Evolutionary conservation across 2,329 filamentous ascomycete genomes (phyloP).

Genomic region (Bipolaris cookei): DNA sequence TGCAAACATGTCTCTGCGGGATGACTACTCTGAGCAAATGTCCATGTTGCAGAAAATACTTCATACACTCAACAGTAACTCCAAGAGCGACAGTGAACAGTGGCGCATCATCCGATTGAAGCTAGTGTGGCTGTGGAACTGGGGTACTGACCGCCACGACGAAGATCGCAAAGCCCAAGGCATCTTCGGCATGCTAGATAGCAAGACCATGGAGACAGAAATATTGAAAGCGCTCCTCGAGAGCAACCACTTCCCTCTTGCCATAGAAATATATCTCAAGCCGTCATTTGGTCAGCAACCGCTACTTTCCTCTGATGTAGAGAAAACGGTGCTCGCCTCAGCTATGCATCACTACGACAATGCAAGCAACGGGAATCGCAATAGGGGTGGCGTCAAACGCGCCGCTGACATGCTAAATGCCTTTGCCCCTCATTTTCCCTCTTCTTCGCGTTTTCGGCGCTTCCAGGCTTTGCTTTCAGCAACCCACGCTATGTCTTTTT

Average conservation of each 20-base stretch:
- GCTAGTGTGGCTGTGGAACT: constrained; percentile 75
- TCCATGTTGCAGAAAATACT: constrained; percentile 66
- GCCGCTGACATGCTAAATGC: constrained; percentile 66
- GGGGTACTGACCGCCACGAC: constrained; percentile 63
- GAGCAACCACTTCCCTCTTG: constrained; percentile 68
- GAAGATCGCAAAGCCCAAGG: constrained; percentile 54
- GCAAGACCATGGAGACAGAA: constrained; percentile 70
- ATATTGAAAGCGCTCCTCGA: constrained; percentile 71
- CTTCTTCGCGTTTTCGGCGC: constrained; percentile 60
- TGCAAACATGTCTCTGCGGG: constrained; percentile 67
- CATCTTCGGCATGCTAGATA: constrained; percentile 63
- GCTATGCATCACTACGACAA: constrained; percentile 79
- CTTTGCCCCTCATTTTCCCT: constrained; percentile 65
- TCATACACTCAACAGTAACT: constrained; percentile 58
- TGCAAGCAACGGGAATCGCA: constrained; percentile 80
- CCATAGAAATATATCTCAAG: constrained; percentile 63
- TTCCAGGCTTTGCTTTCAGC: constrained; percentile 71
- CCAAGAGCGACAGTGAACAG: constrained; percentile 65
- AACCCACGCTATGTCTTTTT: constrained; percentile 76
- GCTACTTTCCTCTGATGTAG: constrained; percentile 59
- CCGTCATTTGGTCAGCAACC: constrained; percentile 59
- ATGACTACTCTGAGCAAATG: constrained; percentile 69
- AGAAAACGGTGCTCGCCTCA: constrained; percentile 66
- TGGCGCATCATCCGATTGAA: constrained; percentile 63
- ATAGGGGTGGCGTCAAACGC: constrained; percentile 76